Percentiles rank a stretch among this genome's conserved stretches.
Conservation (phyloP, 1,139 yeast species). For the Blastobotrys aristatus region DNA sequence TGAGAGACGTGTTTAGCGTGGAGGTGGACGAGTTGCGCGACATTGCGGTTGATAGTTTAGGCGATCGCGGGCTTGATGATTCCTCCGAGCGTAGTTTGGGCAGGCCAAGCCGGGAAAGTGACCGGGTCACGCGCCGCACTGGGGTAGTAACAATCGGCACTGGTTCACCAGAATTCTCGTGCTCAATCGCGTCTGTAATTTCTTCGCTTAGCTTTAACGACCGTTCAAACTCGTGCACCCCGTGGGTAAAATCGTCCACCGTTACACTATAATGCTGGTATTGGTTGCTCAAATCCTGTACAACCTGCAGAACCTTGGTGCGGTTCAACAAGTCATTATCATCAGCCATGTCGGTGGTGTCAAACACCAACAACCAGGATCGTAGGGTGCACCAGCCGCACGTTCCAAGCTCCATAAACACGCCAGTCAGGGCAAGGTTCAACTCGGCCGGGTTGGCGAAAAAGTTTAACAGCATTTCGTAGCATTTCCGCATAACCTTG, state of each 20-base stretch:
- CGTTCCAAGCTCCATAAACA: conserved; percentile 24
- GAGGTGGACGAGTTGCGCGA: not conserved
- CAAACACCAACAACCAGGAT: conserved; percentile 22
- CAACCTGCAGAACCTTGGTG: conserved; percentile 15
- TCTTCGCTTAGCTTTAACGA: conserved; percentile 14
- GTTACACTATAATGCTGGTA: conserved; percentile 16
- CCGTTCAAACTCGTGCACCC: conserved; percentile 20
- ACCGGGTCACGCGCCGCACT: conserved; percentile 4
- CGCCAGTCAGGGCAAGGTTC: conserved; percentile 26
- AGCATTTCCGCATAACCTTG: conserved; percentile 17
- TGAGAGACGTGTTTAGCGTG: not conserved
- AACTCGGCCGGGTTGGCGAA: conserved; percentile 27
- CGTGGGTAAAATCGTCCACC: conserved; percentile 17
- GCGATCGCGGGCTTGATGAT: not conserved
- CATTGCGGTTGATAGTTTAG: not conserved
- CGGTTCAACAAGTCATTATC: not conserved
- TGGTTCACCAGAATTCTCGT: not conserved
- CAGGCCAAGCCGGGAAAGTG: conserved; percentile 8
- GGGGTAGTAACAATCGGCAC: not conserved
- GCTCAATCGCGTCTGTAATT: conserved; percentile 11
- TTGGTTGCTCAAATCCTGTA: conserved; percentile 17
- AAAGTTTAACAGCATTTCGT: conserved; percentile 18
- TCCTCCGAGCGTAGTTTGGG: not conserved
- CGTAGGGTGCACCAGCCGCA: conserved; percentile 24
- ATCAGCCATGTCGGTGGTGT: not conserved